Percentiles rank a stretch among this genome's conserved stretches.
phyloP scores from a whole-genome alignment of 177 flowering plant species.

The Vitis hybrid region DNA sequence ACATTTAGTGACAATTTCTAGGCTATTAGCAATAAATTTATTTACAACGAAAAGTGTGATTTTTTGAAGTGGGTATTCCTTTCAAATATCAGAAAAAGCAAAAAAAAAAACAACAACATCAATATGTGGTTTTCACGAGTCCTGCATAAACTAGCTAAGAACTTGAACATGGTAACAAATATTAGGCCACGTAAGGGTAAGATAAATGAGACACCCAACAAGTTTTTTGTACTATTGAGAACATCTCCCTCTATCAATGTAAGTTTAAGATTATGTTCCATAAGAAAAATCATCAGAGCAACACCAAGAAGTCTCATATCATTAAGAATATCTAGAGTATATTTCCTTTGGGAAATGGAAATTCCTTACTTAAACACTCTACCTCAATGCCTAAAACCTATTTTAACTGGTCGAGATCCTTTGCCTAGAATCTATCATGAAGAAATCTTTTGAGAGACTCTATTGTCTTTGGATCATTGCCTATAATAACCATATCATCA shows the following conservation, averaged over 20 bases:
- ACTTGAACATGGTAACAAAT: neutral
- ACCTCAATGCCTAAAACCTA: neutral
- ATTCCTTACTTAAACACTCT: neutral
- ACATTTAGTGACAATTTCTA: too few relatives aligned
- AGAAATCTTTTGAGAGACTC: neutral
- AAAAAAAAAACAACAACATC: neutral
- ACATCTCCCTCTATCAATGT: neutral
- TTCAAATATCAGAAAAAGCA: neutral
- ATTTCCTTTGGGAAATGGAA: neutral
- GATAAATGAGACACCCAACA: neutral
- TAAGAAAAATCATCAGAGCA: neutral
- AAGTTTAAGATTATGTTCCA: neutral
- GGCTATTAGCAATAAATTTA: too few relatives aligned
- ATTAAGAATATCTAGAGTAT: neutral
- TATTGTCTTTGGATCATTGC: too few relatives aligned
- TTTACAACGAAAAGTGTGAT: fast-evolving
- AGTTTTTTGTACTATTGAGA: neutral
- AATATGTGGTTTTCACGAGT: neutral
- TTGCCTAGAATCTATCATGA: neutral
- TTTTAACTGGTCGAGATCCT: neutral
- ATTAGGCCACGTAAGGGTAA: neutral
- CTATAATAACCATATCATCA: neutral
- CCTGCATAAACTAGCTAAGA: neutral
- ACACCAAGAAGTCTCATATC: neutral
- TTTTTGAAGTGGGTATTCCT: neutral